Conservation (phyloP, 257 asterid genomes). For the Avicennia marina region DNA sequence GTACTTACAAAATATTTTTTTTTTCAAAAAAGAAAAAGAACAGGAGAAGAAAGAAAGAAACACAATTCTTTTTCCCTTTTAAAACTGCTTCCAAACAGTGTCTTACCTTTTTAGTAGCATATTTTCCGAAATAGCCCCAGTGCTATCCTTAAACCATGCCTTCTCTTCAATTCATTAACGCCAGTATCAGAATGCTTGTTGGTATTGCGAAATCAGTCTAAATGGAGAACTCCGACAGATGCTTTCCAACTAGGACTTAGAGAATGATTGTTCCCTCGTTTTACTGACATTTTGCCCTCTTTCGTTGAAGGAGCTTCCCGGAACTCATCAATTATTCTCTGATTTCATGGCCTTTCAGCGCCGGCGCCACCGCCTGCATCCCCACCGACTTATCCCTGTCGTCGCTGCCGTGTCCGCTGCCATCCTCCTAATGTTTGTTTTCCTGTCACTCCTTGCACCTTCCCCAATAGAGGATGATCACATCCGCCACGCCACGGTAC, state of each 20-base stretch:
- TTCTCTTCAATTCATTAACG: no score
- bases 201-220: no score
- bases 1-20: no score
- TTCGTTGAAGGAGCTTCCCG: slow-evolving; percentile 6
- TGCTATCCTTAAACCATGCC: no score
- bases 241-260: slow-evolving; percentile 13
- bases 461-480: slow-evolving; percentile 53
- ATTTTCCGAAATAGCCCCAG: no score
- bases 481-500: slow-evolving; percentile 31
- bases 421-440: slow-evolving; percentile 49
- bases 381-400: slow-evolving; percentile 51
- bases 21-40: no score
- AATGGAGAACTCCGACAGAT: no score
- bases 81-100: no score
- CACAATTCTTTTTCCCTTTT: no score
- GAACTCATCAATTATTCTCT: slow-evolving; percentile 8
- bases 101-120: no score
- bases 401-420: slow-evolving; percentile 48
- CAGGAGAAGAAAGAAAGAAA: no score
- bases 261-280: slow-evolving; percentile 35
- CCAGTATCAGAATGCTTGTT: no score
- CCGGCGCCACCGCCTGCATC: slow-evolving; percentile 65
- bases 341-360: slow-evolving; percentile 57
- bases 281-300: slow-evolving; percentile 14
- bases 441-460: slow-evolving; percentile 69